phyloP scores from a whole-genome alignment of 2,329 filamentous ascomycete genomes.

The Penicillium sp. region DNA sequence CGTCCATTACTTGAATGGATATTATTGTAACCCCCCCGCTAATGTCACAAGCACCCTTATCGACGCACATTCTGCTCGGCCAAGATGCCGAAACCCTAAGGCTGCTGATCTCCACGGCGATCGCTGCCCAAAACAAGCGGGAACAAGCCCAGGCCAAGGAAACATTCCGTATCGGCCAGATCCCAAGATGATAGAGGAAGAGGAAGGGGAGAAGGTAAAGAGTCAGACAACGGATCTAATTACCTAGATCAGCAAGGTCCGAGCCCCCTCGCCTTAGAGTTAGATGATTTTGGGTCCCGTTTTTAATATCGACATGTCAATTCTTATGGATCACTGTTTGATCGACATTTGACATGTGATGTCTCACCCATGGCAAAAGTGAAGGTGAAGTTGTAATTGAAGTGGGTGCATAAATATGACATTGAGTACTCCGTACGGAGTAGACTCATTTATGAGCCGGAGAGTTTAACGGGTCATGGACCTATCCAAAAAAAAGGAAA shows the following conservation, averaged over 20 bases:
- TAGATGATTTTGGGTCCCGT: neutral
- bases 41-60: neutral
- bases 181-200: neutral
- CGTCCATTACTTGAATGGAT: neutral
- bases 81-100: neutral
- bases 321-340: neutral
- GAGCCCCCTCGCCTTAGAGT: neutral
- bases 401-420: neutral
- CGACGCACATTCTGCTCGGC: neutral
- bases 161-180: neutral
- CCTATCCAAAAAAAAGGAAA: too few species aligned
- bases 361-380: neutral
- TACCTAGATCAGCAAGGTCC: neutral
- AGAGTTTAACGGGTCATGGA: neutral
- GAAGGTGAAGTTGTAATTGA: neutral
- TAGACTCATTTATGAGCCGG: neutral
- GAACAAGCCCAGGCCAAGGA: neutral
- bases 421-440: neutral
- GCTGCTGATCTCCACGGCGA: neutral
- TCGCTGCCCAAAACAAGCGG: neutral
- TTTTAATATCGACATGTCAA: neutral
- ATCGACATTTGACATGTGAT: constrained; percentile 1
- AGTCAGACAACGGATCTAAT: neutral
- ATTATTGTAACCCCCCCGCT: neutral
- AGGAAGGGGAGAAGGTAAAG: neutral